Evolutionary conservation across 2,329 filamentous ascomycete species (phyloP).

Genomic region (Phaeosphaeria sp.): DNA sequence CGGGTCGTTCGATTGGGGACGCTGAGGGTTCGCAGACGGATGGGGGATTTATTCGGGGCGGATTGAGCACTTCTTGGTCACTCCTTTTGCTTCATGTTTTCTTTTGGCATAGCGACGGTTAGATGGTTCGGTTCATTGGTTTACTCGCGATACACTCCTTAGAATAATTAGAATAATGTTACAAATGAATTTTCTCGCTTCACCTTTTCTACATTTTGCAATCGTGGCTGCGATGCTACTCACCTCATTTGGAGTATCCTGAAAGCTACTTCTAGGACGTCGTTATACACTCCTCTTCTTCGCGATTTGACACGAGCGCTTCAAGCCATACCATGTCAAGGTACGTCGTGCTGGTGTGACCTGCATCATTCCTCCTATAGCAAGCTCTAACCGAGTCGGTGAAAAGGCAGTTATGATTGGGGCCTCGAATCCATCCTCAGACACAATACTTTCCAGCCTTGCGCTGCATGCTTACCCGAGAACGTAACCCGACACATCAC

Average conservation of each 20-base stretch:
- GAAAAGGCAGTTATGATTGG: neutral
- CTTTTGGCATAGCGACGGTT: neutral
- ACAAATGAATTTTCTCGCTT: neutral
- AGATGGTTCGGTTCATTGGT: neutral
- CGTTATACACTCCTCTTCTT: too few relatives aligned
- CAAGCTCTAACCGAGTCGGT: neutral
- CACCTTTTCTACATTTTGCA: neutral
- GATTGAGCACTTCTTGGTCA: neutral
- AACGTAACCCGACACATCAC: neutral
- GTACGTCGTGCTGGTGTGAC: neutral
- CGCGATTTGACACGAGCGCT: too few relatives aligned
- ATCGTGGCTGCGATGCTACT: neutral
- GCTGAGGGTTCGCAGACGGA: neutral
- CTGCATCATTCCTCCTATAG: neutral
- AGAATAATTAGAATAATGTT: neutral
- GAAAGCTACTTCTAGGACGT: too few relatives aligned
- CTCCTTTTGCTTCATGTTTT: neutral
- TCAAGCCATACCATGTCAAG: neutral
- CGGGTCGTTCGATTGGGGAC: neutral
- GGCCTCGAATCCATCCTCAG: neutral
- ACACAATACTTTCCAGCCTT: neutral
- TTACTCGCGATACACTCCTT: neutral
- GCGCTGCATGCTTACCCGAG: neutral
- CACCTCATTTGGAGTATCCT: too few relatives aligned
- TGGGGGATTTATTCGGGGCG: neutral